Conservation (phyloP, 257 asterid species). For the Solanum medicagineum region DNA sequence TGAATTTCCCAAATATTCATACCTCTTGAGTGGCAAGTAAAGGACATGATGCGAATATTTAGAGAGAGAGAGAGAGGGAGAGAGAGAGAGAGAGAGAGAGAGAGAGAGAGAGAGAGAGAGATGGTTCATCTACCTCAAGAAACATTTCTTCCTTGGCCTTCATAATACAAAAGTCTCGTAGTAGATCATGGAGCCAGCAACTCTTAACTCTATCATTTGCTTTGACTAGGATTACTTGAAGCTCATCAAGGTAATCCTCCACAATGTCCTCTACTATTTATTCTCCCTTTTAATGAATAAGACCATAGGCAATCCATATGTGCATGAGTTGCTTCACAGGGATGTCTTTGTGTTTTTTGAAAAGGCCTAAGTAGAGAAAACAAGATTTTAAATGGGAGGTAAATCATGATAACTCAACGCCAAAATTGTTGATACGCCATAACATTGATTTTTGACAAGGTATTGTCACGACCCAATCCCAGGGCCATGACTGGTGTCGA, state of each 20-base stretch:
- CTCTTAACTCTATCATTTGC: neutral
- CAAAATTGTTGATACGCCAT: neutral
- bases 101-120: neutral
- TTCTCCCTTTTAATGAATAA: neutral
- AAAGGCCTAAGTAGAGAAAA: slow-evolving; percentile 7
- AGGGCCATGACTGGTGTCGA: too few species aligned
- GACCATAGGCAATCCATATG: slow-evolving; percentile 20
- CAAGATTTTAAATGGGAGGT: slow-evolving; percentile 9
- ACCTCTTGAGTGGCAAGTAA: neutral
- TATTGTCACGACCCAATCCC: too few species aligned
- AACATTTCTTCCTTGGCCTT: slow-evolving; percentile 8
- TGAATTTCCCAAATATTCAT: neutral
- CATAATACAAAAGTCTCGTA: neutral
- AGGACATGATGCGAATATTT: neutral
- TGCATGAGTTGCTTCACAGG: slow-evolving; percentile 2
- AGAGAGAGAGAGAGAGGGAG: neutral
- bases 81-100: neutral
- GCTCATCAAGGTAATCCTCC: slow-evolving; percentile 10
- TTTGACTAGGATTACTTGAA: neutral
- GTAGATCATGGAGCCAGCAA: slow-evolving; percentile 1
- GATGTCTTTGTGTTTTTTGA: neutral
- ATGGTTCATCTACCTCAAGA: neutral
- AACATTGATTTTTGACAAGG: neutral
- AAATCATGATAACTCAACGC: slow-evolving; percentile 10
- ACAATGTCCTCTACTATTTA: slow-evolving; percentile 7